These are phyloP conservation scores for Acacia concinna DNA, from an alignment of 331 rosid genomes.

Conservation along the genomic window DNA sequence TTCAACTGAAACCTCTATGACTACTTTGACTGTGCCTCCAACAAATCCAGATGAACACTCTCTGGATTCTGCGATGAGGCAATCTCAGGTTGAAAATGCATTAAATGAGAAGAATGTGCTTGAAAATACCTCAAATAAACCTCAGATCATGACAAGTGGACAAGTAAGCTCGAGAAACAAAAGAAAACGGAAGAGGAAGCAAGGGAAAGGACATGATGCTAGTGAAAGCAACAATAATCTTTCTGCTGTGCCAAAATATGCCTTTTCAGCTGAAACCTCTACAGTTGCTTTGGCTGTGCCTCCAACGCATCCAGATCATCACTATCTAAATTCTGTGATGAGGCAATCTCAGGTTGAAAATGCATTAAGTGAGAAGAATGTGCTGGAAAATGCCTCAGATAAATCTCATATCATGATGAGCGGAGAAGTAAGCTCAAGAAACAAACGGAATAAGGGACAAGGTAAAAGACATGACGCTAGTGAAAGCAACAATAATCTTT, in stretches of 20 bases:
- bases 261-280: not conserved
- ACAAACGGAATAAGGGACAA: not conserved
- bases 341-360: constrained; percentile 8
- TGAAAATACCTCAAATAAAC: not conserved
- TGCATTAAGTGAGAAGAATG: not conserved
- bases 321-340: constrained; percentile 3
- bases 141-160: not conserved
- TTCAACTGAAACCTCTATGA: not conserved
- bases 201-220: constrained; percentile 16
- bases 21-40: not conserved
- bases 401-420: not conserved
- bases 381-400: not conserved
- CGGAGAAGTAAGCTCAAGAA: not conserved
- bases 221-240: constrained; percentile 4
- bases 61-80: constrained; percentile 6
- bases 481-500: constrained; percentile 18
- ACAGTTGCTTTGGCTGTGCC: constrained; percentile 8
- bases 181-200: constrained; percentile 27
- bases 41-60: not conserved
- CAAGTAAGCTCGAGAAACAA: not conserved
- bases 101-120: not conserved
- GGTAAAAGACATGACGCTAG: not conserved
- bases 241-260: not conserved
- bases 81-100: constrained; percentile 14
- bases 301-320: not conserved